Evolutionary conservation across 2,329 filamentous ascomycete species (phyloP), one percentile per base, ranked within the genome.

Genomic region (Beauveria sp.): DNA sequence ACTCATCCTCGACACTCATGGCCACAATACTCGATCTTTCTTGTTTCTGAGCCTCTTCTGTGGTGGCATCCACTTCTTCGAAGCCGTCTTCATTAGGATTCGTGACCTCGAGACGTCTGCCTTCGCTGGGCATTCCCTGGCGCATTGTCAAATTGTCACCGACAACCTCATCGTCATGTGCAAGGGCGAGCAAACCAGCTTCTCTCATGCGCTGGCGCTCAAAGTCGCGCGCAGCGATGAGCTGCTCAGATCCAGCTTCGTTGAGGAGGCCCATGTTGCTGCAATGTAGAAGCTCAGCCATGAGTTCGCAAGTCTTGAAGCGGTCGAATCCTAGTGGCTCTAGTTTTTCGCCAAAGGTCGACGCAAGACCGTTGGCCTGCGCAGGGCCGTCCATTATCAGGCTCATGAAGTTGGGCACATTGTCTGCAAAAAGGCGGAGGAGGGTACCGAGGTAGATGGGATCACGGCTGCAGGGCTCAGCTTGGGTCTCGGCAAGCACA

Each of bases 191-290:
- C 66, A 85, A 88, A 47, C 92, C 93, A 70, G 95, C 89, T 1
- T 79, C 80, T 67, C 91, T 88, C 47, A 98, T 77, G 45, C 86
- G 84, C 66, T 96, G 90, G 55, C 95, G 86, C 71, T 97, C 92
- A 12, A 81, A 76, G 70, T 99, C 93, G 63, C 95, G 84, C 47
- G 85, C 81, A 63, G 83, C 86, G 63, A 98, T 91, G 65, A 96
- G 86, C 66, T 91, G 87, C 71, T 99, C 93, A 12, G 92, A 93
- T 38, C 93, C 95, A 10, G 86, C 80, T 72, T 98, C 93, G 71
- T 99, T 99, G 66, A 99, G 78, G 42, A 99, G 79, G 6, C 90
- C 93, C 95, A 99, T 99, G 72, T 99, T 99, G 73, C 93, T 98
- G 75, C 95, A 99, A 74, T 99, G 95, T 45, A 99, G 78, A 50